Conservation (phyloP, 371 early-diverging fungal genomes). For the Mucor ambiguus region DNA sequence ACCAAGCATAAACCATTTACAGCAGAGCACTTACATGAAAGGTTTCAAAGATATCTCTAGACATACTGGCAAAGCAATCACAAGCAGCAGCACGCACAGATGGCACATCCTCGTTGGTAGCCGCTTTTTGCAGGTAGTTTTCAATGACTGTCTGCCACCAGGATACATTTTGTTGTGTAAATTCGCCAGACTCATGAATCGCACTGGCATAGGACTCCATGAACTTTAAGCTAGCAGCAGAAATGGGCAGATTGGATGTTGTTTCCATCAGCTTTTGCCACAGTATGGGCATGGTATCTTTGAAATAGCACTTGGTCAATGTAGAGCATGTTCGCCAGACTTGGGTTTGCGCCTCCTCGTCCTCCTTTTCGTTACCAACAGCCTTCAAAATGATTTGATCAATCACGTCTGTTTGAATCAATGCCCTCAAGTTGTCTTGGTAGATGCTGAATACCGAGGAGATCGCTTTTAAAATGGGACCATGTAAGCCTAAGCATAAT, state of each 20-base stretch:
- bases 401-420: slow-evolving; percentile 7
- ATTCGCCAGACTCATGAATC: slow-evolving; percentile 13
- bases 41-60: slow-evolving; percentile 45
- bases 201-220: slow-evolving; percentile 44
- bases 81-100: slow-evolving; percentile 61
- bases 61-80: slow-evolving; percentile 64
- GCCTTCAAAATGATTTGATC: slow-evolving; percentile 18
- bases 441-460: slow-evolving; percentile 28
- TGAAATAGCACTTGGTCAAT: slow-evolving; percentile 24
- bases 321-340: slow-evolving; percentile 26
- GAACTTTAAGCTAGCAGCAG: slow-evolving; percentile 39
- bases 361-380: not conserved
- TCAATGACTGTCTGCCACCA: slow-evolving; percentile 61
- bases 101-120: slow-evolving; percentile 37
- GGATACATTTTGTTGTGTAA: not conserved
- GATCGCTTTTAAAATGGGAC: slow-evolving; percentile 40
- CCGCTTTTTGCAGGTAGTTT: slow-evolving; percentile 49
- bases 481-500: slow-evolving; percentile 15
- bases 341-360: slow-evolving; percentile 2
- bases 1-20: not conserved
- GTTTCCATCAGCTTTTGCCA: slow-evolving; percentile 18
- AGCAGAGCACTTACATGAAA: slow-evolving; percentile 36
- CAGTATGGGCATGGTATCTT: slow-evolving; percentile 8
- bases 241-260: not conserved
- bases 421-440: slow-evolving; percentile 9